Evolutionary conservation across 2,329 filamentous ascomycete species (phyloP).

Genomic region (Drechslerella stenobrocha): DNA sequence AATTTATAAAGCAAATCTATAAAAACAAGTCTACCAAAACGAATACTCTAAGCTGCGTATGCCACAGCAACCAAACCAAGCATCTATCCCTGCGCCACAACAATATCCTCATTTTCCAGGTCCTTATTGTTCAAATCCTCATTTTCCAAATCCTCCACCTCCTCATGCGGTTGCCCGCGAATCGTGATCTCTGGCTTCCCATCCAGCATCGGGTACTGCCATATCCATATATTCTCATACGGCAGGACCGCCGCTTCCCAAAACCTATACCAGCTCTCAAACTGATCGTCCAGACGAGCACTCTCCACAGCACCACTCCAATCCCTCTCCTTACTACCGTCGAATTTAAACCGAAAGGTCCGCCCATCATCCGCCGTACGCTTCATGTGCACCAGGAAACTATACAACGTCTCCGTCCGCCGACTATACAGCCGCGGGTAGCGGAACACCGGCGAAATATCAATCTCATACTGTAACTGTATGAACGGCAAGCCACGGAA

Average conservation of each 20-base stretch:
- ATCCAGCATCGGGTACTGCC: constrained; percentile 38
- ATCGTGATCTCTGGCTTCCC: background rate
- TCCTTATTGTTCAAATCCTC: no score
- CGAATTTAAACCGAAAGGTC: constrained; percentile 13
- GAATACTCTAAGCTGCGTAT: no score
- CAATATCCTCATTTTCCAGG: background rate
- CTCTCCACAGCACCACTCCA: constrained; percentile 1
- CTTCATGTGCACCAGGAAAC: constrained; percentile 18
- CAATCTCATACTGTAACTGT: background rate
- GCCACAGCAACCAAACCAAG: no score
- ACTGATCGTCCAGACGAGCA: constrained; percentile 24
- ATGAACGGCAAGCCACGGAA: background rate
- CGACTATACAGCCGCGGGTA: constrained; percentile 16
- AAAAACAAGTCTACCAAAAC: no score
- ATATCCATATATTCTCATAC: constrained; percentile 33
- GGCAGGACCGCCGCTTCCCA: constrained; percentile 41
- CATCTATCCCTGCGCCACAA: no score
- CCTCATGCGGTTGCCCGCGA: background rate
- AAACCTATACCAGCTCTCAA: constrained; percentile 31
- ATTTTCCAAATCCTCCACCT: no score
- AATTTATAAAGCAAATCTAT: no score
- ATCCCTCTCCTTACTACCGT: constrained; percentile 11
- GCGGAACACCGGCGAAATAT: constrained; percentile 5
- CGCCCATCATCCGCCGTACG: background rate
- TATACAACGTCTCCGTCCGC: background rate